Percentiles rank a stretch among this genome's conserved stretches.
phyloP scores from a whole-genome alignment of 371 early-diverging fungal genomes.

The Mortierella sp. region DNA sequence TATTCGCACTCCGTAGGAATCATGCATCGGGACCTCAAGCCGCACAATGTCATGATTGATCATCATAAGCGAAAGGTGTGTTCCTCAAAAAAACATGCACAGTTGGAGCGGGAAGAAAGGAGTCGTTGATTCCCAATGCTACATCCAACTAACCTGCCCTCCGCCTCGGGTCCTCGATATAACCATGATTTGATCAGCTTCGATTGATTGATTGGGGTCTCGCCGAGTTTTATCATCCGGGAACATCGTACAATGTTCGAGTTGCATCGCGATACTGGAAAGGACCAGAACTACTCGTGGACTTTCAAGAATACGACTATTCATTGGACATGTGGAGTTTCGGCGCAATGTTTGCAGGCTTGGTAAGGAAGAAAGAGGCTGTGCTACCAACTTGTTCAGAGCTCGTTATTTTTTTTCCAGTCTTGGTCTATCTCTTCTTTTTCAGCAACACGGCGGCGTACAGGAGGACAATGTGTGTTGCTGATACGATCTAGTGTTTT shows the following conservation, averaged over 20 bases:
- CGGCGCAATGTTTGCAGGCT: constrained; percentile 99
- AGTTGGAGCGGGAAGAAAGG: no score
- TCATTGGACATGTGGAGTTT: constrained; percentile 99
- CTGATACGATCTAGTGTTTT: no score
- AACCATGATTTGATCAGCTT: constrained; percentile 59
- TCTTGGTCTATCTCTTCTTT: no score
- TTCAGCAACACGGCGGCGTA: neutral
- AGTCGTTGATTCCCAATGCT: no score
- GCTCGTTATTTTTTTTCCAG: no score
- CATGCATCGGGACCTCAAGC: constrained; percentile 99
- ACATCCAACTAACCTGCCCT: neutral
- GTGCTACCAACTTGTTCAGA: no score
- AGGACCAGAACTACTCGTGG: constrained; percentile 99
- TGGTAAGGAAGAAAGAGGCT: no score
- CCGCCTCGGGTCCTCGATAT: neutral
- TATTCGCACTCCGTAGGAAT: constrained; percentile 99
- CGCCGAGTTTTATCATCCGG: constrained; percentile 99
- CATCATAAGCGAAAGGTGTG: constrained; percentile 91
- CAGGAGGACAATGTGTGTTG: neutral
- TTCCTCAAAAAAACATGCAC: no score
- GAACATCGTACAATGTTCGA: constrained; percentile 97
- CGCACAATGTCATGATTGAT: constrained; percentile 99
- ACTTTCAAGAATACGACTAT: constrained; percentile 98
- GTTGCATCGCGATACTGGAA: constrained; percentile 99
- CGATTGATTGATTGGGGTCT: constrained; percentile 99